Conservation (phyloP, 768 basidiomycete species). For the Lanmaoa rubissima region DNA sequence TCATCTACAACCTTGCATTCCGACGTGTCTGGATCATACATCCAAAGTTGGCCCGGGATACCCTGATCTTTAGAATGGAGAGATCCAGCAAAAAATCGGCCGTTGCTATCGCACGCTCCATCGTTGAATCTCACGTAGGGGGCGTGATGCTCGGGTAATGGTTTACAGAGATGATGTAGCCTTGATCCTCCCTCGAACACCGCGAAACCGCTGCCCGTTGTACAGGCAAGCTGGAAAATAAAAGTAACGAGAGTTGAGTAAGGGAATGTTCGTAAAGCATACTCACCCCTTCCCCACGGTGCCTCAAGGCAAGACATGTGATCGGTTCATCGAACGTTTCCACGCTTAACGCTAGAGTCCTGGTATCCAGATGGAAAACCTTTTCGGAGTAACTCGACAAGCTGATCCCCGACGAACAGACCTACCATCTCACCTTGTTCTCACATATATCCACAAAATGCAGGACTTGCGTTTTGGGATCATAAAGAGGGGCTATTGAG, state of each 20-base stretch:
- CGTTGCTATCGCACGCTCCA: conserved; percentile 62
- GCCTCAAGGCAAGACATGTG: conserved; percentile 56
- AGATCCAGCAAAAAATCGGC: conserved; percentile 68
- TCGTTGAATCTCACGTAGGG: conserved; percentile 64
- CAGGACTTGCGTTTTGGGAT: conserved; percentile 47
- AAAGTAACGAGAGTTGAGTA: neutral
- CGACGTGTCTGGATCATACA: conserved; percentile 52
- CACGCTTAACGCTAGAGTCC: conserved; percentile 37
- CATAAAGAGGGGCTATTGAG: conserved; percentile 58
- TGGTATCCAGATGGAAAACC: conserved; percentile 39
- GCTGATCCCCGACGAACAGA: neutral
- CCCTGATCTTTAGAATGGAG: conserved; percentile 47
- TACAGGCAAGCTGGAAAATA: conserved; percentile 18
- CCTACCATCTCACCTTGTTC: conserved; percentile 13
- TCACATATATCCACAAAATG: conserved; percentile 66
- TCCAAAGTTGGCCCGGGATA: conserved; percentile 57
- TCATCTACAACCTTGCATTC: conserved; percentile 53
- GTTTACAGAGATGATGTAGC: conserved; percentile 50
- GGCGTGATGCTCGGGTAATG: conserved; percentile 42
- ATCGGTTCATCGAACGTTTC: conserved; percentile 56
- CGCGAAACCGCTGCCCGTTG: conserved; percentile 22
- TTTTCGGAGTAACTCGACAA: conserved; percentile 6
- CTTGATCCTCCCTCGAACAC: conserved; percentile 30
- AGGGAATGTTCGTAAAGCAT: neutral
- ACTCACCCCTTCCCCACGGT: conserved; percentile 30